Evolutionary conservation across 371 early-diverging fungal species (phyloP), one percentile per base, ranked within the genome.

Genomic region (Saksenaea vasiformis): DNA sequence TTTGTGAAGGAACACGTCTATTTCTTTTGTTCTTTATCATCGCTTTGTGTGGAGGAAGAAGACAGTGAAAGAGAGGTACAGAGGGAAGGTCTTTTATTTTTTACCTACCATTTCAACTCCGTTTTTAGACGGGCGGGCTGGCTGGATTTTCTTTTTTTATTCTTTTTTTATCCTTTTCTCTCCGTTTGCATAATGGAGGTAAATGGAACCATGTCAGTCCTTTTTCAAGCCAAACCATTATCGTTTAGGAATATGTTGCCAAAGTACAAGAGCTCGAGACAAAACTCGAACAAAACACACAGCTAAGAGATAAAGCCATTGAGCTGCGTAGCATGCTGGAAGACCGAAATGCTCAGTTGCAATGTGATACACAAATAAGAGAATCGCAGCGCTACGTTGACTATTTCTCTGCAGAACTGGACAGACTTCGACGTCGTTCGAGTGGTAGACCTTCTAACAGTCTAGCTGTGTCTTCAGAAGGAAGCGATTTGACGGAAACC

Each of bases 361-460:
- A 93, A 67, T 92, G 93, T 70, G 91, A 96, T 72, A 79, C 83
- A 47, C 86, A 90, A 62, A 82, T 95, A 56, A 76, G 73, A 43
- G 95, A 97, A 60, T 86, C 88, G 38, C 88, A 92, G 70, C 88
- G 88, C 67, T 88, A 92, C 31, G 85, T 96, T 68, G 89, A 90
- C 54, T 96, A 88, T 62, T 85, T 97, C 59, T 85, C 87, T 22
- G 82, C 77, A 26, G 91, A 94, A 66, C 76, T 91, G 44, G 76
- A 77, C 47, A 84, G 85, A 64, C 66, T 92, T 54, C 83, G 87
- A 65, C 73, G 76, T 28, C 70, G 73, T 68, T 47, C 72, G 39
- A 62, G 61, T 70, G 66, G 38, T 7, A 31, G 31, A 31, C 31
- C 31, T 31, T 31, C 31, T 31, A 31, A 2, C 7, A 31, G 31